A percentile compares a stretch with the other conserved stretches of the same genome.
Conservation (phyloP, 768 basidiomycete genomes). For the Tylopilus subfusipes region DNA sequence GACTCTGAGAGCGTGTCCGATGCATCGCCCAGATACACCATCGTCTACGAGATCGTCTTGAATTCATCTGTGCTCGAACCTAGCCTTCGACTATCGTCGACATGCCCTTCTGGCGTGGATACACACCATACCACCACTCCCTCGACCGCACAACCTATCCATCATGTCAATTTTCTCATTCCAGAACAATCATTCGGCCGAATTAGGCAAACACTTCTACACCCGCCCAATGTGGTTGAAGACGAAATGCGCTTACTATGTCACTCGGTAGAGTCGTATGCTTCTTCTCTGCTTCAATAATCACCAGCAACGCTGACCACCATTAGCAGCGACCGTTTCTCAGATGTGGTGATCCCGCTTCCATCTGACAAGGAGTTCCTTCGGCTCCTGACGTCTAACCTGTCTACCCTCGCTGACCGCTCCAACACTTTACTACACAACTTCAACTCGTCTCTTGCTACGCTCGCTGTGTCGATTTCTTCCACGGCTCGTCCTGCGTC, state of each 20-base stretch:
- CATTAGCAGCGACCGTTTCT: slow-evolving; percentile 2
- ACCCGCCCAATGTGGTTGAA: not conserved
- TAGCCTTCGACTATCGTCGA: slow-evolving; percentile 51
- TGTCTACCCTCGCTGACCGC: slow-evolving; percentile 54
- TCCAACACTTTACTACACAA: slow-evolving; percentile 46
- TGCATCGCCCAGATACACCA: slow-evolving; percentile 19
- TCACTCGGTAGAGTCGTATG: slow-evolving; percentile 9
- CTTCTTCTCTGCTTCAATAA: not conserved
- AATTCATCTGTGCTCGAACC: slow-evolving; percentile 51
- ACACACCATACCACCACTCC: not conserved
- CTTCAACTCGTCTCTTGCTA: slow-evolving; percentile 46
- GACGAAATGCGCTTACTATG: not conserved
- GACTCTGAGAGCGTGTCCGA: no score
- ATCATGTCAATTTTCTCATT: slow-evolving; percentile 11
- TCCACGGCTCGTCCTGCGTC: slow-evolving; percentile 33
- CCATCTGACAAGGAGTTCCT: slow-evolving; percentile 81
- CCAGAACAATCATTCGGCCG: slow-evolving; percentile 7
- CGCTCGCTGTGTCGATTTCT: slow-evolving; percentile 43
- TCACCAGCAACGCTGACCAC: not conserved
- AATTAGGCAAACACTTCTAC: slow-evolving; percentile 8
- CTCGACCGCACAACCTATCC: slow-evolving; percentile 3
- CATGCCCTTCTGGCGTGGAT: slow-evolving; percentile 3
- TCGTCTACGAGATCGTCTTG: slow-evolving; percentile 56
- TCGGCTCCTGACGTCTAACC: slow-evolving; percentile 58
- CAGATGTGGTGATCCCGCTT: slow-evolving; percentile 74